A percentile compares a stretch with the other conserved stretches of the same genome.
phyloP scores from a whole-genome alignment of 257 asterid genomes.

The Primulina huaijiensis region DNA sequence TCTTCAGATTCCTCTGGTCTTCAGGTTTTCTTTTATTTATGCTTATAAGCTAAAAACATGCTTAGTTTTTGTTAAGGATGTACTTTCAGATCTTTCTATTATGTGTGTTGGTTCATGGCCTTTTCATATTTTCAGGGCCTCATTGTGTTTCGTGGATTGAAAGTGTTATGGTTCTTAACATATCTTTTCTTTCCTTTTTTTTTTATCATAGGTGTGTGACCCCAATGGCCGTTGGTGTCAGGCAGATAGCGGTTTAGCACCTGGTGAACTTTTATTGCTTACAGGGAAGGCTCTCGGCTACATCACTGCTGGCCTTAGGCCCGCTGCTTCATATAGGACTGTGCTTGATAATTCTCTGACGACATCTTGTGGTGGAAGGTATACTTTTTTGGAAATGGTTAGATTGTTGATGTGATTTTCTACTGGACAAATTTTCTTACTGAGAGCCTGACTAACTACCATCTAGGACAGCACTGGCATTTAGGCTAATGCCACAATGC shows the following conservation, averaged over 20 bases:
- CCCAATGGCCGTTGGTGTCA: conserved; percentile 95
- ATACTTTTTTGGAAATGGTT: conserved; percentile 19
- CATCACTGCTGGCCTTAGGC: conserved; percentile 85
- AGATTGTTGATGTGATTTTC: conserved; percentile 21
- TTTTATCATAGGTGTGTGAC: conserved; percentile 69
- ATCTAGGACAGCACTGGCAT: conserved; percentile 82
- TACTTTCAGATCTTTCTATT: conserved; percentile 11
- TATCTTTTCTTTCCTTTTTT: conserved; percentile 26
- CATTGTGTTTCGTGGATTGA: background rate
- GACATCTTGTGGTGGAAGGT: conserved; percentile 68
- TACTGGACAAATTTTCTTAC: conserved; percentile 17
- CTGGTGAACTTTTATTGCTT: conserved; percentile 79
- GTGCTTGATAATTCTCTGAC: conserved; percentile 45
- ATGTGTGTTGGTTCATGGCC: conserved; percentile 1
- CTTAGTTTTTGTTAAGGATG: conserved; percentile 8
- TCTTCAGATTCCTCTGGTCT: conserved; percentile 84
- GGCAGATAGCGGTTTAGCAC: conserved; percentile 71
- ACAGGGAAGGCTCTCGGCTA: conserved; percentile 98
- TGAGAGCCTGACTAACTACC: conserved; percentile 32
- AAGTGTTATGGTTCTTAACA: background rate
- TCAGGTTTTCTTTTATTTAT: conserved; percentile 52
- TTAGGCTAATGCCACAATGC: conserved; percentile 93
- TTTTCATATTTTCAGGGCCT: background rate
- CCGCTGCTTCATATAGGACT: conserved; percentile 68
- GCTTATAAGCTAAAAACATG: conserved; percentile 15